Percentiles rank a stretch among this genome's conserved stretches.
Conservation (phyloP, 495 filamentous ascomycete species). For the Recurvomyces mirabilis region DNA sequence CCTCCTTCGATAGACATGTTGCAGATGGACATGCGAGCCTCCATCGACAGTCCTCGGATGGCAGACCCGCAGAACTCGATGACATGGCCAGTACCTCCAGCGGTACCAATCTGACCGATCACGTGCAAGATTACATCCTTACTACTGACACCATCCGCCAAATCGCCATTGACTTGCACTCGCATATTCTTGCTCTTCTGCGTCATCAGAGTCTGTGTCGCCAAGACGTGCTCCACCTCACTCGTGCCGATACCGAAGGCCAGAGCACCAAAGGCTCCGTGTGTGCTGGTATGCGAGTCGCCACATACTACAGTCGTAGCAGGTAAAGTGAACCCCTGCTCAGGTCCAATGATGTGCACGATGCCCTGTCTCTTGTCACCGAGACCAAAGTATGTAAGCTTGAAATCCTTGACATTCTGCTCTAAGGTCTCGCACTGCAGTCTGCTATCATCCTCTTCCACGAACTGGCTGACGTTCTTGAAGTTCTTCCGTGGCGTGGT, state of each 20-base stretch:
- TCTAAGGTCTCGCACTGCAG: slow-evolving; percentile 91
- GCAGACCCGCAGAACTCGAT: slow-evolving; percentile 96
- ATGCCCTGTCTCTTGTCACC: slow-evolving; percentile 96
- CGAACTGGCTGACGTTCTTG: slow-evolving; percentile 74
- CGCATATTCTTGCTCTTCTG: slow-evolving; percentile 97
- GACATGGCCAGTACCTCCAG: slow-evolving; percentile 85
- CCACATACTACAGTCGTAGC: slow-evolving; percentile 96
- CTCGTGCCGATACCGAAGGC: slow-evolving; percentile 97
- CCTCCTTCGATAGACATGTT: slow-evolving; percentile 99
- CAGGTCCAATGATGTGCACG: slow-evolving; percentile 96
- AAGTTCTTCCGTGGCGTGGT: slow-evolving; percentile 80
- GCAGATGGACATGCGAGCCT: slow-evolving; percentile 97
- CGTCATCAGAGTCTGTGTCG: slow-evolving; percentile 90
- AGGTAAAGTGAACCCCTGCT: slow-evolving; percentile 96
- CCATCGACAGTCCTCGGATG: slow-evolving; percentile 82
- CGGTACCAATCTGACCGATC: slow-evolving; percentile 90
- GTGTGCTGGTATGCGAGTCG: slow-evolving; percentile 94
- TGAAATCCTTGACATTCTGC: slow-evolving; percentile 93
- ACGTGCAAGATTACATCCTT: slow-evolving; percentile 94
- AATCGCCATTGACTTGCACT: slow-evolving; percentile 82
- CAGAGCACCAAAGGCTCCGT: slow-evolving; percentile 90
- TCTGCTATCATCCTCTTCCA: slow-evolving; percentile 87
- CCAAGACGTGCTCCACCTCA: slow-evolving; percentile 96
- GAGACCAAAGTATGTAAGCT: slow-evolving; percentile 93
- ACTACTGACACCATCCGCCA: slow-evolving; percentile 84